Conservation (phyloP, 306 rosid species). For the Fragaria nilgerrensis region DNA sequence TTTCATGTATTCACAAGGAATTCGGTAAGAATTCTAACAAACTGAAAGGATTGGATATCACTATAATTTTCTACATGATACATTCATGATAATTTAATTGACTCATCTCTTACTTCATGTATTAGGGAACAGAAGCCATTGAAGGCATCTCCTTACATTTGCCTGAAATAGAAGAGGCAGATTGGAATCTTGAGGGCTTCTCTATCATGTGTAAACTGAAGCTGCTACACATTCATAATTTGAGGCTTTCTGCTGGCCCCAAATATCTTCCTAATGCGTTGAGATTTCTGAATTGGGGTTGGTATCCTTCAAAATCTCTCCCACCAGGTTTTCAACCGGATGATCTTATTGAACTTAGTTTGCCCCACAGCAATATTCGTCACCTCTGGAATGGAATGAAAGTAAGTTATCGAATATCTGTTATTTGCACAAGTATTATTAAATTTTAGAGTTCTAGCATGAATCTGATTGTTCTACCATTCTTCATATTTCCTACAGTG, state of each 20-base stretch:
- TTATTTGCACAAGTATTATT: neutral
- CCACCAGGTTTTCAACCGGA: neutral
- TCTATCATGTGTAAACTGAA: neutral
- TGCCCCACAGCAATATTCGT: neutral
- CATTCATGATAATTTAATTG: neutral
- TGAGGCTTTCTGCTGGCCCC: neutral
- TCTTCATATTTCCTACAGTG: neutral
- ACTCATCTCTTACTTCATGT: neutral
- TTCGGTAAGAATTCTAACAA: neutral
- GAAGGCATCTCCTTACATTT: neutral
- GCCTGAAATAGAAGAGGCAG: neutral
- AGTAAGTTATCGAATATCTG: neutral
- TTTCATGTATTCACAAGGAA: constrained; percentile 23
- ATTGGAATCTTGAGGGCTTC: neutral
- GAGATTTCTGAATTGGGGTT: neutral
- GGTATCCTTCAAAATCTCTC: constrained; percentile 14
- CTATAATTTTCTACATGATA: neutral
- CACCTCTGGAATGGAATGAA: neutral
- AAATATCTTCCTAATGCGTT: neutral
- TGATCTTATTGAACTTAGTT: neutral
- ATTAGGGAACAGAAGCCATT: neutral
- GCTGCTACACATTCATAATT: neutral
- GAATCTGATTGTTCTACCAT: neutral
- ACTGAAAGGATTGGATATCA: neutral
- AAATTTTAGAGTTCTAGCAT: neutral